Conservation (phyloP, 441 rosid genomes). For the Oxalis stricta region DNA sequence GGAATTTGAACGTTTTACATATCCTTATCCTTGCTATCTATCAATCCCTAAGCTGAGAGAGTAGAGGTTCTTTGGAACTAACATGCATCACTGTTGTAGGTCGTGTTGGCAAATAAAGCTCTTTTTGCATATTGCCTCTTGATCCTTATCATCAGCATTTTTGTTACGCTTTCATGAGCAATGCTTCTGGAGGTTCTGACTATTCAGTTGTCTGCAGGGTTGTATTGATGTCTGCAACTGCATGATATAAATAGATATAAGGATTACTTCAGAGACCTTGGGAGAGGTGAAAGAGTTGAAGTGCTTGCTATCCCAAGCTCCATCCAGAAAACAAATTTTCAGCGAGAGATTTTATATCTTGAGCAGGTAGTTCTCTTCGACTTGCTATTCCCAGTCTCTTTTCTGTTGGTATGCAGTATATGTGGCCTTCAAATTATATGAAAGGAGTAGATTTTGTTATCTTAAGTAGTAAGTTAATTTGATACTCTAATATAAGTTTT, state of each 20-base stretch:
- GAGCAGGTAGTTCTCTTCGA: conserved; percentile 48
- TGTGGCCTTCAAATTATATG: no score
- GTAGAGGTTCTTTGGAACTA: not conserved
- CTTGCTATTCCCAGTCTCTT: no score
- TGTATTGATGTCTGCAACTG: conserved; percentile 97
- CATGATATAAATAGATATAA: conserved; percentile 72
- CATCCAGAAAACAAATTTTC: conserved; percentile 43
- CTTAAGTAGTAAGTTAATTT: no score
- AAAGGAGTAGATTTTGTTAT: no score
- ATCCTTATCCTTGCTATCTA: conserved; percentile 1
- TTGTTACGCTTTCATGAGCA: not conserved
- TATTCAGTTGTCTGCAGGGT: conserved; percentile 32
- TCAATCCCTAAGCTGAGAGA: not conserved
- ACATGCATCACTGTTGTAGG: no score
- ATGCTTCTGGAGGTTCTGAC: conserved; percentile 6
- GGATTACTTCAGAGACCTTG: conserved; percentile 82
- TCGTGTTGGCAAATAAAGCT: no score
- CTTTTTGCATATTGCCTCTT: no score
- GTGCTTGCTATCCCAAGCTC: conserved; percentile 76
- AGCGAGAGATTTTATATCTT: conserved; percentile 57
- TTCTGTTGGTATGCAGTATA: no score
- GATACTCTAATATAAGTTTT: no score
- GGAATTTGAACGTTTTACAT: no score
- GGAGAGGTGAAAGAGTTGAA: conserved; percentile 84
- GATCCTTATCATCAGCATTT: not conserved